phyloP scores from a whole-genome alignment of 768 basidiomycete genomes.

The Tulasnella sp. region DNA sequence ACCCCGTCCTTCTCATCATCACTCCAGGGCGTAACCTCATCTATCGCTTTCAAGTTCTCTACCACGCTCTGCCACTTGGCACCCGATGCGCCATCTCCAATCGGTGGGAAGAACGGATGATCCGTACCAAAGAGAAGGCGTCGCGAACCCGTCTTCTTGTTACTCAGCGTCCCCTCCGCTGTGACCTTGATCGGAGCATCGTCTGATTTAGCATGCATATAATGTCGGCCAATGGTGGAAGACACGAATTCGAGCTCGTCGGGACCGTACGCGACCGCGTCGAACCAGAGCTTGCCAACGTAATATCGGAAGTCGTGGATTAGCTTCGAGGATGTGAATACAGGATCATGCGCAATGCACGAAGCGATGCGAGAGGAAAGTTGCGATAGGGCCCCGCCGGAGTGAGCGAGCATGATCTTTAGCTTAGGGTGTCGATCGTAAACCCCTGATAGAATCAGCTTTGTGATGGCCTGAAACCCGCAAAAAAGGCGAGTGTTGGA shows the following conservation, averaged over 20 bases:
- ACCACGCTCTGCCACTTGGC: conserved; percentile 79
- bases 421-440: conserved; percentile 70
- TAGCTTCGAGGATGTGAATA: conserved; percentile 53
- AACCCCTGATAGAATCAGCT: conserved; percentile 70
- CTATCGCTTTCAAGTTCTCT: conserved; percentile 75
- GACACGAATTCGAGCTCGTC: conserved; percentile 76
- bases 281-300: conserved; percentile 65
- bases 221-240: conserved; percentile 57
- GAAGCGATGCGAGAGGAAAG: conserved; percentile 77
- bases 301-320: conserved; percentile 78
- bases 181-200: conserved; percentile 40
- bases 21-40: conserved; percentile 50
- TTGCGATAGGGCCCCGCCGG: conserved; percentile 74
- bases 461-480: conserved; percentile 47
- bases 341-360: conserved; percentile 77
- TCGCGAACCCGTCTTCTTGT: conserved; percentile 10
- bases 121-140: conserved; percentile 66
- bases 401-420: conserved; percentile 73
- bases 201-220: conserved; percentile 22
- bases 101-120: conserved; percentile 85
- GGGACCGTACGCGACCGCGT: conserved; percentile 81
- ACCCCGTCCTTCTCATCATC: conserved; percentile 53
- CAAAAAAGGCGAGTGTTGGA: background rate
- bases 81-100: conserved; percentile 33
- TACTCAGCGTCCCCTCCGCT: background rate